Percentiles rank a stretch among this genome's conserved stretches.
Evolutionary conservation across 2,329 filamentous ascomycete species (phyloP).

Genomic region (Botryotinia calthae): DNA sequence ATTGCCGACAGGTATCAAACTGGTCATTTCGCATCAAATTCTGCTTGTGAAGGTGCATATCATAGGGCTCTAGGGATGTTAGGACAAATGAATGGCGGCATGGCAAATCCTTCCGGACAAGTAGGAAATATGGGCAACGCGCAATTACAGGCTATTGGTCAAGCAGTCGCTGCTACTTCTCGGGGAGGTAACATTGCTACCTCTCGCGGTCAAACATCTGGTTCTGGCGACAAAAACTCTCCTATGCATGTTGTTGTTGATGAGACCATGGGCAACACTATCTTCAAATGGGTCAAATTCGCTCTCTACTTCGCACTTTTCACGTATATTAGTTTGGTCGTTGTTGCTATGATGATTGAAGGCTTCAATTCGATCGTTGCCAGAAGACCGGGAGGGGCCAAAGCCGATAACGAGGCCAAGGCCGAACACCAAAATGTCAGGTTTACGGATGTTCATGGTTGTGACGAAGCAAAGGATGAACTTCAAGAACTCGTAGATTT

Average conservation of each 20-base stretch:
- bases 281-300: constrained; percentile 94
- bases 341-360: constrained; percentile 81
- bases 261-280: constrained; percentile 72
- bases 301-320: constrained; percentile 73
- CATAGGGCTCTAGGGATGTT: constrained; percentile 66
- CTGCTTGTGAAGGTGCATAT: constrained; percentile 75
- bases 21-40: constrained; percentile 78
- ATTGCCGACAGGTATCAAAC: constrained; percentile 87
- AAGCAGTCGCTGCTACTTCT: constrained; percentile 73
- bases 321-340: constrained; percentile 74
- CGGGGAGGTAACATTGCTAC: constrained; percentile 62
- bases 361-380: constrained; percentile 72
- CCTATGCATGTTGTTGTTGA: constrained; percentile 97
- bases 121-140: constrained; percentile 51
- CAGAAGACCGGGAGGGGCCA: constrained; percentile 42
- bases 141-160: constrained; percentile 74
- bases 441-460: constrained; percentile 93
- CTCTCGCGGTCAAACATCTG: constrained; percentile 46
- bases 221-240: constrained; percentile 71
- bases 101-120: constrained; percentile 28
- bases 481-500: constrained; percentile 97
- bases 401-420: constrained; percentile 76
- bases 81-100: constrained; percentile 44
- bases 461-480: constrained; percentile 97
- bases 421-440: constrained; percentile 88